A percentile compares a stretch with the other conserved stretches of the same genome.
Conservation (phyloP, 2,329 filamentous ascomycete genomes). For the Podosphaera xanthii region DNA sequence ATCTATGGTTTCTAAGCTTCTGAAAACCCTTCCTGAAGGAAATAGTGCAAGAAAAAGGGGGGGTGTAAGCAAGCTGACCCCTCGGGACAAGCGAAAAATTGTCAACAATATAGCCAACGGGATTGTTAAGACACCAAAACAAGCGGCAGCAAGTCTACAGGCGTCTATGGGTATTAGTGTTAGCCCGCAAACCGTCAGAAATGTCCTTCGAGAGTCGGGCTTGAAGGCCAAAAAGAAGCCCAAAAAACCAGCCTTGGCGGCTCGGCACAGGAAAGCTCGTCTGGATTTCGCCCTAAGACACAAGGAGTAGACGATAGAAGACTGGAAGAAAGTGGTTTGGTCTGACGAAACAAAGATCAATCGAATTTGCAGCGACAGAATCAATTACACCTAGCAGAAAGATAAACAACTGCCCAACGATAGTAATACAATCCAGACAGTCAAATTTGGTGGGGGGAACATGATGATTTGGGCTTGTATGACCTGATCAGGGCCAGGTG, state of each 20-base stretch:
- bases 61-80: background rate
- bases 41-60: background rate
- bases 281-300: background rate
- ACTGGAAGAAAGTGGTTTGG: background rate
- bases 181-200: background rate
- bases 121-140: background rate
- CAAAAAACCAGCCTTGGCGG: background rate
- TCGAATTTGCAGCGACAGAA: background rate
- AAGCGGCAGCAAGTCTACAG: background rate
- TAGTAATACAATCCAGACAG: background rate
- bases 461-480: background rate
- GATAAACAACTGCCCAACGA: no score
- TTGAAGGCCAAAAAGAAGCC: background rate
- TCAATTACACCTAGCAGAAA: background rate
- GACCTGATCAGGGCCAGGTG: background rate
- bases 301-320: background rate
- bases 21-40: no score
- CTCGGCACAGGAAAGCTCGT: background rate
- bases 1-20: no score
- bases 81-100: background rate
- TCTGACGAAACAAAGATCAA: background rate
- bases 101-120: background rate
- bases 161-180: background rate
- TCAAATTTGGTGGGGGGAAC: background rate
- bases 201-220: background rate